Evolutionary conservation across 352 stramenopile species (phyloP), one percentile per base, ranked within the genome.

Genomic region (Pythium coloratum): DNA sequence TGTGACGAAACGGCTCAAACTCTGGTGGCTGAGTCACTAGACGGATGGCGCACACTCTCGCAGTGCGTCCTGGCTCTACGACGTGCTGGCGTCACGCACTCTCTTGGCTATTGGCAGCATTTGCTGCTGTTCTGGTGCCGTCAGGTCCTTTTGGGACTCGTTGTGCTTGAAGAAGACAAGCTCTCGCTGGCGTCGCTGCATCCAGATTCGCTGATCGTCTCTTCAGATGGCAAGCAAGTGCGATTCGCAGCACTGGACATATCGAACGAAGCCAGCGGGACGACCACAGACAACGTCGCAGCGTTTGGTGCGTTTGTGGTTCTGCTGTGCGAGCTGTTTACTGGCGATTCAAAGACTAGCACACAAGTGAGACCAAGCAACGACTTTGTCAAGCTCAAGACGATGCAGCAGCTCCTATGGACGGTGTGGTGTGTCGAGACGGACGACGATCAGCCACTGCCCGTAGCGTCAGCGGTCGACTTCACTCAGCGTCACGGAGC

Each of bases 91-190:
- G 14, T 18, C 1, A n/a, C 18, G 2, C 32, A 57, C 28, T 66
- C 67, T 6, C 28, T 71, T 4, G 30, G 14, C 6, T 54, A 77
- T 13, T 84, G 75, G 77, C 58, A 59, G 20, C 24, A 59, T 5
- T 14, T 80, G 5, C 20, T 81, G 46, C 66, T 33, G 34, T 76
- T 50, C 44, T 85, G 77, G 72, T 75, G 75, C 64, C 58, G 64
- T 7, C 70, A 73, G n/a, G 62, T 82, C 13, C 56, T 85, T 14
- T 60, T 85, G 46, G 55, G 51, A 9, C 20, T 79, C 32, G 53
- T 73, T 14, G 63, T 66, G 1, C 67, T 81, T 24, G 57, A 82
- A 40, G 76, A 74, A 13, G 63, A 84, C 55, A 33, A 44, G 2
- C 72, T 80, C 24, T 16, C 7, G 16, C 3, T 79, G 18, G 30